Evolutionary conservation across 805 yeast genomes (phyloP).

Genomic region (Teunomyces barrocoloradensis): DNA sequence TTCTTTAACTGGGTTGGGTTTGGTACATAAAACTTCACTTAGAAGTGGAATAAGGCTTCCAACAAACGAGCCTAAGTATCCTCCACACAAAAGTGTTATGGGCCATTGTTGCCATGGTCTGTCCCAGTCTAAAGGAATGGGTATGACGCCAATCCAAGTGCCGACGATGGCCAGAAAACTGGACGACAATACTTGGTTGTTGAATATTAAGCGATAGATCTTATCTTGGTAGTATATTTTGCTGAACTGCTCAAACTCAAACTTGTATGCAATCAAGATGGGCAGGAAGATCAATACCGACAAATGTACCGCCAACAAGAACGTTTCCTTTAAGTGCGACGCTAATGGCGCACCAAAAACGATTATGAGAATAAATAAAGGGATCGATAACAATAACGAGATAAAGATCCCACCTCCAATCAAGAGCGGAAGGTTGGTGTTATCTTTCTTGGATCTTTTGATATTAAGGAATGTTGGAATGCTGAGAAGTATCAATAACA

Average conservation of each 20-base stretch:
- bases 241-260: constrained; percentile 43
- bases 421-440: constrained; percentile 10
- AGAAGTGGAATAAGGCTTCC: constrained; percentile 42
- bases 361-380: constrained; percentile 43
- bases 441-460: constrained; percentile 4
- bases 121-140: constrained; percentile 97
- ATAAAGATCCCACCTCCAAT: constrained; percentile 25
- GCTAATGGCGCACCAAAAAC: constrained; percentile 81
- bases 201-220: constrained; percentile 27
- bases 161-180: constrained; percentile 48
- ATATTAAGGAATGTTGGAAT: constrained; percentile 3
- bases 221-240: constrained; percentile 19
- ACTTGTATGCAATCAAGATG: constrained; percentile 51
- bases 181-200: constrained; percentile 26
- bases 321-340: constrained; percentile 51
- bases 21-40: background rate
- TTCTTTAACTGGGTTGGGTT: background rate
- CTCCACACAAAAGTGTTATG: constrained; percentile 77
- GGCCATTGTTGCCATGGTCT: constrained; percentile 98
- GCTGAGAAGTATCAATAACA: constrained; percentile 18
- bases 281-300: constrained; percentile 63
- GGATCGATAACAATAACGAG: constrained; percentile 35
- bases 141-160: constrained; percentile 90
- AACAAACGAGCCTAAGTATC: constrained; percentile 65
- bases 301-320: constrained; percentile 58